These are phyloP conservation scores for Stygiomarasmius scandens DNA, from an alignment of 1,284 basidiomycete species.

Conservation along the genomic window DNA sequence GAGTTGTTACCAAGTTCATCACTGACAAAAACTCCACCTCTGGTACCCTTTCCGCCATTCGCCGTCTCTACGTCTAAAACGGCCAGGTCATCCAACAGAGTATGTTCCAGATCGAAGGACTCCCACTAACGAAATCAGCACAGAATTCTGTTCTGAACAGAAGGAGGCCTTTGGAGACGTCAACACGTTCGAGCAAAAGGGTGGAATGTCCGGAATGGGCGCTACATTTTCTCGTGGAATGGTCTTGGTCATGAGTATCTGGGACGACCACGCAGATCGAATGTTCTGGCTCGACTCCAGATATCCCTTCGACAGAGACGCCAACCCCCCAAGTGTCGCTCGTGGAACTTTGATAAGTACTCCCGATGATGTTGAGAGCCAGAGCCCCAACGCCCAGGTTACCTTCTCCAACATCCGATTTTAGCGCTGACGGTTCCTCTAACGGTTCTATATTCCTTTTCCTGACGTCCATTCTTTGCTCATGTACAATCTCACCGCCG, in stretches of 20 bases:
- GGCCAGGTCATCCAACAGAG: conserved; percentile 54
- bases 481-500: no score
- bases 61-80: conserved; percentile 58
- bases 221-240: conserved; percentile 47
- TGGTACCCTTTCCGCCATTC: conserved; percentile 53
- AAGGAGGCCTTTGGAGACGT: conserved; percentile 46
- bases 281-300: conserved; percentile 66
- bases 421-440: conserved; percentile 9
- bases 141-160: conserved; percentile 42
- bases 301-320: conserved; percentile 48
- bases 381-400: conserved; percentile 43
- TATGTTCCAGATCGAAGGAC: conserved; percentile 43
- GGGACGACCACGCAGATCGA: conserved; percentile 52
- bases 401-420: conserved; percentile 61
- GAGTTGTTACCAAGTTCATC: conserved; percentile 60
- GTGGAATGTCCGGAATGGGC: conserved; percentile 49
- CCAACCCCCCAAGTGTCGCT: conserved; percentile 48
- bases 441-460: background rate
- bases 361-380: conserved; percentile 48
- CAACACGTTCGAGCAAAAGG: conserved; percentile 44
- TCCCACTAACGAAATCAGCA: conserved; percentile 41
- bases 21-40: conserved; percentile 46
- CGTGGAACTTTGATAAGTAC: conserved; percentile 56
- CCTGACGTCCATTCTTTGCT: conserved; percentile 5
- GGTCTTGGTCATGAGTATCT: conserved; percentile 57